A percentile compares a stretch with the other conserved stretches of the same genome.
Evolutionary conservation across 768 basidiomycete genomes (phyloP).

Genomic region (Xerocomellus chrysenteron): DNA sequence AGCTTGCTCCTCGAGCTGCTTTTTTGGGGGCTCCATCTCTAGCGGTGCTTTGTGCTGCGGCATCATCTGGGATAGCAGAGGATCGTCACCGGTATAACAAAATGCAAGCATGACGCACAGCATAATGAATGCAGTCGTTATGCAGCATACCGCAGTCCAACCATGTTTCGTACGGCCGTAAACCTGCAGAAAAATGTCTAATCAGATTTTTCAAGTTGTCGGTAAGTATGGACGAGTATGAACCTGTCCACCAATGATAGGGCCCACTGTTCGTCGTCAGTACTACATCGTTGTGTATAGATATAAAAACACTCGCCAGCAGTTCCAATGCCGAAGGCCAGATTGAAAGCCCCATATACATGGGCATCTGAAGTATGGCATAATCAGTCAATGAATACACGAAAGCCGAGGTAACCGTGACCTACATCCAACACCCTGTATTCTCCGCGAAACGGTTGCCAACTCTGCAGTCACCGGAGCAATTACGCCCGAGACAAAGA

Average conservation of each 20-base stretch:
- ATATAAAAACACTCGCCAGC: slow-evolving; percentile 41
- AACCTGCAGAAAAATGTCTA: slow-evolving; percentile 40
- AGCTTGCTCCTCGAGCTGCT: neutral
- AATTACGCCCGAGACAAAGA: slow-evolving; percentile 59
- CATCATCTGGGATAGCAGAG: slow-evolving; percentile 35
- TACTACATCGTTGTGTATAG: neutral
- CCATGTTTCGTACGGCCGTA: slow-evolving; percentile 56
- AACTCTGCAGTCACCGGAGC: slow-evolving; percentile 68
- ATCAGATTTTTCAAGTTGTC: neutral
- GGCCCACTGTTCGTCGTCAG: slow-evolving; percentile 51
- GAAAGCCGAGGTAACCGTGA: slow-evolving; percentile 24
- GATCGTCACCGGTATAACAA: slow-evolving; percentile 50
- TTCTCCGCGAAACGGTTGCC: slow-evolving; percentile 53
- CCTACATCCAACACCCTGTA: slow-evolving; percentile 70
- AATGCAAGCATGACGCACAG: slow-evolving; percentile 40
- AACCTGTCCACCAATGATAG: slow-evolving; percentile 68
- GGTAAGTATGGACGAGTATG: slow-evolving; percentile 7
- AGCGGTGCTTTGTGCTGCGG: slow-evolving; percentile 13
- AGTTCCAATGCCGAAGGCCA: slow-evolving; percentile 66
- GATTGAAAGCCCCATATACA: slow-evolving; percentile 72
- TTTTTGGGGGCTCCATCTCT: slow-evolving; percentile 11
- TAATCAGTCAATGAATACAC: neutral
- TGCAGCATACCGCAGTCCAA: slow-evolving; percentile 58
- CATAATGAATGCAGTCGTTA: slow-evolving; percentile 44
- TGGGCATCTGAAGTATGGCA: slow-evolving; percentile 54